Base-by-base conservation (phyloP, 2,329 filamentous ascomycete genomes). In the Purpureocillium lavendulum region DNA sequence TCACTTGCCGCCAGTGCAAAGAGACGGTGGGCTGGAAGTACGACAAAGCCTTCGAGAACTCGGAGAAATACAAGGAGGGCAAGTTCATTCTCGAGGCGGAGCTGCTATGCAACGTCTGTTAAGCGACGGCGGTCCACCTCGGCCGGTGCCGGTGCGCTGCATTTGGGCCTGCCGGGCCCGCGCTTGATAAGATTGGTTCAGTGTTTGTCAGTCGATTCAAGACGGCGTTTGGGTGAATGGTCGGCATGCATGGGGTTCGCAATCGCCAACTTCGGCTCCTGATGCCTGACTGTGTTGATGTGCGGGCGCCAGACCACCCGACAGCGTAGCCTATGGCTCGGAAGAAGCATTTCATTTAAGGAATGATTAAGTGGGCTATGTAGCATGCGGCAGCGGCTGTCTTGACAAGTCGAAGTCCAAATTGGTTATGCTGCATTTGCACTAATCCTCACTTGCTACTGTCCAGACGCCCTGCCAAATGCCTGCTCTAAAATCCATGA, bases 11-110 rank as follows among this genome's bases (percentile, higher is more conserved):
- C 42, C 86, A 94, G 63, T 98, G 92, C 75, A 84, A 84, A 58
- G 84, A 89, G 61, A 84, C 83, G 24, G 92, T 98, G 39, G 92
- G 92, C 29, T 98, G 92, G 92, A 97, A 95, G 63, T 98, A 98
- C 61, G 92, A 98, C 65, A 95, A 94, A 68, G 92, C 92, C 1
- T 97, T 85, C 60, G 92, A 98, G 68, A 64, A 70, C 28, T 82
- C 75, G 48, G 90, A 98, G 74, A 95, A 95, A 67, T 98, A 98
- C 67, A 98, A 98, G 70, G 92, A 98, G 71, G 89, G 88, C 40
- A 98, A 97, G 67, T 97, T 85, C 60, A 98, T 98, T 44, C 73
- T 98, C 41, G 90, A 97, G 69, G 86, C 85, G 26, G 89, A 95
- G 67, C 66, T 96, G 47, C 71, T 97, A 30, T 90, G 85, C 62